Base-by-base conservation (phyloP, 129 eudicot species). In the Scalesia atractyloides region DNA sequence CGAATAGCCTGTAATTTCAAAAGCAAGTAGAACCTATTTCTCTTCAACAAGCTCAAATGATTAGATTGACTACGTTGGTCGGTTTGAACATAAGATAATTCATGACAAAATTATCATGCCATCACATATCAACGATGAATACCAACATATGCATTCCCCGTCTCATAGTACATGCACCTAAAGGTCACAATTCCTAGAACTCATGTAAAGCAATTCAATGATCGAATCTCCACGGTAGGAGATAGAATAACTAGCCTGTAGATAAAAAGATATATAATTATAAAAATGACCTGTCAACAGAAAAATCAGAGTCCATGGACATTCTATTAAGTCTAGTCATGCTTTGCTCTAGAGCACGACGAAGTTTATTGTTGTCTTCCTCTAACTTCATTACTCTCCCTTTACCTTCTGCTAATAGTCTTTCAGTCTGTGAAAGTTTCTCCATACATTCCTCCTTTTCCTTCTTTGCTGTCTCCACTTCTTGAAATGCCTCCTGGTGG, bases 341-440 rank as follows among this genome's bases (percentile, higher is more conserved):
- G 82, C 99, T 94, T 77, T 90, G 96, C 86, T 94, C 99, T 46
- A 94, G 89, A 54, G 97, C 99, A 66, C 97, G 91, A 19, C 99
- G 92, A 64, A 94, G 78, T 79, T 94, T 94, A 65, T 70, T 84
- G 76, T 94, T 94, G 86, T 94, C 99, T 74, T 90, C 97, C 83
- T 88, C 97, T 51, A 94, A 77, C 82, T 94, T 94, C 68, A 78
- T 90, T 33, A 90, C 94, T 73, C 99, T 85, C 76, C 67, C 80
- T 84, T 86, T 94, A 51, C 86, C 90, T 53, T 90, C 94, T 51
- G 80, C 81, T 74, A 85, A 64, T 77, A 68, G 56, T 78, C 82
- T 94, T 37, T 94, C 97, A 36, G 88, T 76, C 56, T 83, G 82
- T 39, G 87, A 76, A 70, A 90, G 88, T 82, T 81, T 90, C 12